A percentile compares a stretch with the other conserved stretches of the same genome.
Evolutionary conservation across 495 filamentous ascomycete species (phyloP).

Genomic region (Lophiostoma macrostomum): DNA sequence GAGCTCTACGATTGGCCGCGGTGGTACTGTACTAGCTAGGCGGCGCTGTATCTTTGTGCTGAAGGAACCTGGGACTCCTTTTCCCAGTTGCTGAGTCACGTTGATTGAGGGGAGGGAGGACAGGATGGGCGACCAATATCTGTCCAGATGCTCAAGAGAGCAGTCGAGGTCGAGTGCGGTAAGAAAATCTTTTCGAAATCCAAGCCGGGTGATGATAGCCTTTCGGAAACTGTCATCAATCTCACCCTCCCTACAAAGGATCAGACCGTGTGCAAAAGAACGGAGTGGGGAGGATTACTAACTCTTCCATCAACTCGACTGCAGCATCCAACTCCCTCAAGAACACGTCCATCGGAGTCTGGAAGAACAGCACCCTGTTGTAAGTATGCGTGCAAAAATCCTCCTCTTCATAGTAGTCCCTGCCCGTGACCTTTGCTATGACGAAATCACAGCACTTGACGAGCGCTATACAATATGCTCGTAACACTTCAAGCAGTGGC

Average conservation of each 20-base stretch:
- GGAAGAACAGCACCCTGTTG: slow-evolving; percentile 68
- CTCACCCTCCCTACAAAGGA: neutral
- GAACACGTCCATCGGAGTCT: slow-evolving; percentile 23
- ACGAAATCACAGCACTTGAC: slow-evolving; percentile 82
- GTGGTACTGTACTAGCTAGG: slow-evolving; percentile 87
- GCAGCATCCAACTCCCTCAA: slow-evolving; percentile 24
- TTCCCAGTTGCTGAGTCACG: slow-evolving; percentile 59
- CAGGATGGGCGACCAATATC: slow-evolving; percentile 19
- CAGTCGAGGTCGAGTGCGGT: slow-evolving; percentile 23
- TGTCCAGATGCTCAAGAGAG: slow-evolving; percentile 7
- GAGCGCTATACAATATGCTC: slow-evolving; percentile 81
- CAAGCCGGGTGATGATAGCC: slow-evolving; percentile 21
- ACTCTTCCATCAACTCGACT: slow-evolving; percentile 22
- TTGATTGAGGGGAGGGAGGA: slow-evolving; percentile 42
- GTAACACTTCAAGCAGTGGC: slow-evolving; percentile 59
- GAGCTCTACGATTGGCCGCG: slow-evolving; percentile 79
- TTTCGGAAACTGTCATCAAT: slow-evolving; percentile 9
- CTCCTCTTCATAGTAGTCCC: slow-evolving; percentile 96
- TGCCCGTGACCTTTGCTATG: slow-evolving; percentile 65
- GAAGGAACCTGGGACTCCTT: slow-evolving; percentile 70
- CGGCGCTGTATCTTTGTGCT: slow-evolving; percentile 86
- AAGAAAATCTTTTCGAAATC: slow-evolving; percentile 29
- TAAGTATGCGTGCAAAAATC: slow-evolving; percentile 92
- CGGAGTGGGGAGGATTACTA: neutral
- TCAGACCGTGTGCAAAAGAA: neutral